phyloP scores from a whole-genome alignment of 1,284 basidiomycete genomes.

The Ceratobasidium sp. region DNA sequence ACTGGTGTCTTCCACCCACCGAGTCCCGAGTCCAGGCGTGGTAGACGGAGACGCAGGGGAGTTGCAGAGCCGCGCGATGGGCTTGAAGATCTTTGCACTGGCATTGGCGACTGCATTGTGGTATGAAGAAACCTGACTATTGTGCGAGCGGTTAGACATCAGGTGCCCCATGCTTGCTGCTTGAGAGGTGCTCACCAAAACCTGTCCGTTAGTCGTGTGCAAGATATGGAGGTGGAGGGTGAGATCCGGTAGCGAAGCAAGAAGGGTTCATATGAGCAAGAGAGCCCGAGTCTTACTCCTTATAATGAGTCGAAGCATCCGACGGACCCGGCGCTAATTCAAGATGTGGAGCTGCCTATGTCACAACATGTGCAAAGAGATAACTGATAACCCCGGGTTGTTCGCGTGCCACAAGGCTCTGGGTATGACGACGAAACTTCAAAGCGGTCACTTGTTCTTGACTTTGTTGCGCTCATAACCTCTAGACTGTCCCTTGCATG shows the following conservation, averaged over 20 bases:
- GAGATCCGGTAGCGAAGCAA: background rate
- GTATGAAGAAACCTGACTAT: background rate
- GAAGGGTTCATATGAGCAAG: conserved; percentile 10
- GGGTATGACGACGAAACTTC: too few species aligned
- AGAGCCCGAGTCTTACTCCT: conserved; percentile 9
- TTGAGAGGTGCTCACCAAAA: background rate
- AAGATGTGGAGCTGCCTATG: conserved; percentile 24
- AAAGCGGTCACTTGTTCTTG: background rate
- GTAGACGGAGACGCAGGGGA: conserved; percentile 4
- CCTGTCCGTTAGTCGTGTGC: background rate
- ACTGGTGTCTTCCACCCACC: conserved; percentile 28
- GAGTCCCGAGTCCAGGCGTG: conserved; percentile 1
- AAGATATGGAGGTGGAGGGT: background rate
- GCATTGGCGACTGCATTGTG: conserved; percentile 9
- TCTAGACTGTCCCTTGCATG: background rate
- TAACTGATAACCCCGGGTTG: too few species aligned
- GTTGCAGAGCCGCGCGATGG: conserved; percentile 7
- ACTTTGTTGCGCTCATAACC: background rate
- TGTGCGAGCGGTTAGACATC: background rate
- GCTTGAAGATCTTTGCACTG: background rate
- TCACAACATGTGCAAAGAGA: too few species aligned
- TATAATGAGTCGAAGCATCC: conserved; percentile 35
- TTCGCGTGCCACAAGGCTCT: too few species aligned
- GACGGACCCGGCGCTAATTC: conserved; percentile 17
- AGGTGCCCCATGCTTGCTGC: too few species aligned